A percentile compares a stretch with the other conserved stretches of the same genome.
These are phyloP conservation scores for Pestalotiopsis sp. DNA, from an alignment of 2,329 filamentous ascomycete genomes.

Conservation along the genomic window DNA sequence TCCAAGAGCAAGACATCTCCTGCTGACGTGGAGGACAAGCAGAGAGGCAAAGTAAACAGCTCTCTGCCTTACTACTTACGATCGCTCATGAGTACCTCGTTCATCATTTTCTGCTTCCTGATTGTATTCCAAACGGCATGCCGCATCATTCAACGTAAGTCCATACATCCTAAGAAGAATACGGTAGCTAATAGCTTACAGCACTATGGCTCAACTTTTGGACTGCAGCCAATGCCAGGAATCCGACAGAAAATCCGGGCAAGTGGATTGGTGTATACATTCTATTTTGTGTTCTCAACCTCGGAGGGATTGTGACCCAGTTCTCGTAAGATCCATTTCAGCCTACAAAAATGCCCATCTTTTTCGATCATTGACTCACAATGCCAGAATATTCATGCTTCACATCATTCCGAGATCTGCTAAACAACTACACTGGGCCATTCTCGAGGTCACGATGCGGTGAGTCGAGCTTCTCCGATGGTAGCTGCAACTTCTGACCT, in stretches of 20 bases:
- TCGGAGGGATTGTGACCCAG: neutral
- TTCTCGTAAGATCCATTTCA: neutral
- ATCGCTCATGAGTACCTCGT: slow-evolving; percentile 3
- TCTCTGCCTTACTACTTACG: slow-evolving; percentile 10
- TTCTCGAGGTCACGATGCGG: slow-evolving; percentile 9
- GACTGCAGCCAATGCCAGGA: slow-evolving; percentile 6
- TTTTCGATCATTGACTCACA: neutral
- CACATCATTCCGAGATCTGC: slow-evolving; percentile 6
- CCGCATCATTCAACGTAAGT: slow-evolving; percentile 9
- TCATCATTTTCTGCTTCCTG: neutral
- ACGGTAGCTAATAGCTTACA: neutral
- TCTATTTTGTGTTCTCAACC: slow-evolving; percentile 5
- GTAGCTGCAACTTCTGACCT: neutral
- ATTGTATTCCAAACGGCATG: neutral
- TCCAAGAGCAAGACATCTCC: neutral
- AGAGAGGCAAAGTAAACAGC: slow-evolving; percentile 4
- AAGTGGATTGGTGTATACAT: slow-evolving; percentile 13
- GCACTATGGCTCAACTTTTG: slow-evolving; percentile 13
- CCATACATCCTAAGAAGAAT: neutral
- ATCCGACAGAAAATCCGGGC: neutral
- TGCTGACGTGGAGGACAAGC: neutral
- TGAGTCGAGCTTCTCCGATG: neutral
- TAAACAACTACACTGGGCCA: neutral
- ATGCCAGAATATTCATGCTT: slow-evolving; percentile 3
- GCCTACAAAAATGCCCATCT: neutral